Evolutionary conservation across 1,139 yeast species (phyloP), one percentile per base, ranked within the genome.

Genomic region (Candida pseudoviswanathii): DNA sequence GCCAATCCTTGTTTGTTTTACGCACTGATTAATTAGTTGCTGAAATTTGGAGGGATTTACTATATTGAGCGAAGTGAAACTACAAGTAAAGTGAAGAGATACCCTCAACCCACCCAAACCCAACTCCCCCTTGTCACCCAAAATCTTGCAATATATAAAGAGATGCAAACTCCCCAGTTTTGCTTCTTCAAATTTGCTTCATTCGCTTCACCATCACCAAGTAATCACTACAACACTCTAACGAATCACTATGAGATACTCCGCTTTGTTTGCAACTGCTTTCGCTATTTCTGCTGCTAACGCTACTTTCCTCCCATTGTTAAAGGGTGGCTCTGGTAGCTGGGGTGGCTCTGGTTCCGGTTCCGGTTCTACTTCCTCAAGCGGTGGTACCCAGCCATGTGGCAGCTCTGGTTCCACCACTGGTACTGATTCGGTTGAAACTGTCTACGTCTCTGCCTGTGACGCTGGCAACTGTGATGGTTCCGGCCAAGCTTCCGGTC

Each of bases 241-340:
- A n/a, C 5, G 6, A 7, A 21, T 34, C 4, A 34, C 2, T 5
- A 34, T 34, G 38, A 39, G 26, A 30, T 27, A 39, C 33, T 16
- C 30, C 4, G 33, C 42, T 24, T 27, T 29, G 21, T 29, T 30
- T 24, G 42, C 33, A 8, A 30, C 42, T 30, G 42, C 33, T 24
- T 27, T 30, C 11, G 33, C 42, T 39, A 39, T 30, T 30, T 29
- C 42, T 24, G 33, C 32, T 11, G 42, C 42, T 29, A 39, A 30
- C 16, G 33, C 42, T 30, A 39, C 42, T 21, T 34, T 34, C 24
- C 33, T 27, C 2, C 37, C 37, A 34, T 31, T 32, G 16, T 10
- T 32, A 7, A n/a, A 11, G 6, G 38, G 38, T 34, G n/a, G 21
- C 22, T 8, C 8, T 10, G 37, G 37, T 33, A 33, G 37, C 3